Conservation (phyloP, 208 protist species). For the Crithidia sp. region DNA sequence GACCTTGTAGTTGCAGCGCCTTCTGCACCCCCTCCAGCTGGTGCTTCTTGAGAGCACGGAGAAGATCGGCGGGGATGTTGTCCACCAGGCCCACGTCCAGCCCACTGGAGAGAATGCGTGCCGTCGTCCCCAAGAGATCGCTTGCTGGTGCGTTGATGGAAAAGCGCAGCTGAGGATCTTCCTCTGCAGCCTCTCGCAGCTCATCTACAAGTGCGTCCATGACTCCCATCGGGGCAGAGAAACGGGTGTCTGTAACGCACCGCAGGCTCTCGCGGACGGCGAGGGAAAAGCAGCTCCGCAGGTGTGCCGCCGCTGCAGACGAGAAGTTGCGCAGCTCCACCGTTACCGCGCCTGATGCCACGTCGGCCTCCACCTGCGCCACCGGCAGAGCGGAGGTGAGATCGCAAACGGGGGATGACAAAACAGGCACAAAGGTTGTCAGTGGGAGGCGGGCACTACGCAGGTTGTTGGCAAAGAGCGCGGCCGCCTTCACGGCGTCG, state of each 20-base stretch:
- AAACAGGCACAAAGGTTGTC: conserved; percentile 42
- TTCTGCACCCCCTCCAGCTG: conserved; percentile 66
- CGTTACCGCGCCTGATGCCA: conserved; percentile 8
- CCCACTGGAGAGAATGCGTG: not conserved
- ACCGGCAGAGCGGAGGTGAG: conserved; percentile 40
- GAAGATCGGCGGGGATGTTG: conserved; percentile 30
- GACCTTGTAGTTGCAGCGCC: conserved; percentile 51
- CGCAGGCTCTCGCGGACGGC: conserved; percentile 23
- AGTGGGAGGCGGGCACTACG: conserved; percentile 1
- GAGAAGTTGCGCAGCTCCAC: conserved; percentile 38
- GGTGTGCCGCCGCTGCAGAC: conserved; percentile 7
- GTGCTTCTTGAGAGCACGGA: conserved; percentile 46
- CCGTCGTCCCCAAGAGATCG: not conserved
- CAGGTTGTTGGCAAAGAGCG: conserved; percentile 31
- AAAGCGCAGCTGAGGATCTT: conserved; percentile 24
- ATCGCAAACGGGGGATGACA: conserved; percentile 42
- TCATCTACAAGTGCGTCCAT: conserved; percentile 33
- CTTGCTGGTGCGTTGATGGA: conserved; percentile 28
- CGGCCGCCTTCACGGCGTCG: conserved; percentile 55
- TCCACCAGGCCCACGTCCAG: conserved; percentile 5
- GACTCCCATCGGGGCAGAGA: conserved; percentile 28
- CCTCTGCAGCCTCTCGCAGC: conserved; percentile 23
- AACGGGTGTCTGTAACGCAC: not conserved
- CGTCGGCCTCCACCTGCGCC: conserved; percentile 58
- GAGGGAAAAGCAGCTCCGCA: conserved; percentile 26